Conservation (phyloP, 1,284 basidiomycete genomes). For the Rhizoctonia solani region DNA sequence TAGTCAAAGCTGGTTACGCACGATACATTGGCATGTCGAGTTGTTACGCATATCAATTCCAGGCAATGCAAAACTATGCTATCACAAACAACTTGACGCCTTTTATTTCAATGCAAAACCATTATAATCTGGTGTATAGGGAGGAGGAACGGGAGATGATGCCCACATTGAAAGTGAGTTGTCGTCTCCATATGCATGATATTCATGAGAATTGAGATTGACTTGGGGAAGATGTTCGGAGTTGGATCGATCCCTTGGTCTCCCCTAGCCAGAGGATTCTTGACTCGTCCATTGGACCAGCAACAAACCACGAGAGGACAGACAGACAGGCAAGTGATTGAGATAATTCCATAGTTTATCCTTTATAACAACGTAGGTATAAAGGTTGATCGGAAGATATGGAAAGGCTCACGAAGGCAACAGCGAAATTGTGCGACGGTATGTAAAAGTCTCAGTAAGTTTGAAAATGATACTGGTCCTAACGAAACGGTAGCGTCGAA, state of each 20-base stretch:
- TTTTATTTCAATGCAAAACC: slow-evolving; percentile 53
- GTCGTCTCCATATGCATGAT: slow-evolving; percentile 36
- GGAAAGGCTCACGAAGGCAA: not conserved
- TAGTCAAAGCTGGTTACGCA: slow-evolving; percentile 48
- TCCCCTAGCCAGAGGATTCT: slow-evolving; percentile 54
- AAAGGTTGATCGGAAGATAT: slow-evolving; percentile 3
- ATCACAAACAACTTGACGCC: slow-evolving; percentile 47
- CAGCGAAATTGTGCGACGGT: slow-evolving; percentile 6
- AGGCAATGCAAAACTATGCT: slow-evolving; percentile 44
- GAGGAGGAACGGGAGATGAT: slow-evolving; percentile 50
- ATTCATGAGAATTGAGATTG: slow-evolving; percentile 43
- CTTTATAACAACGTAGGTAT: not conserved
- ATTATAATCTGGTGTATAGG: slow-evolving; percentile 39
- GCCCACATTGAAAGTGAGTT: slow-evolving; percentile 43
- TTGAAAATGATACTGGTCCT: no score
- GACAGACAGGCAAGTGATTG: not conserved
- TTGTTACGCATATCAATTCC: slow-evolving; percentile 40
- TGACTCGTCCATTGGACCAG: slow-evolving; percentile 51
- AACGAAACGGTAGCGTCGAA: slow-evolving; percentile 35
- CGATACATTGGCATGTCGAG: slow-evolving; percentile 51
- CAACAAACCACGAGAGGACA: not conserved
- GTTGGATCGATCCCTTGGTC: slow-evolving; percentile 57
- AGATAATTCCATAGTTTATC: not conserved
- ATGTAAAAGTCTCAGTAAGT: not conserved
- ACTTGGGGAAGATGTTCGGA: slow-evolving; percentile 43